These are phyloP conservation scores for Aspergillus incahuasiensis DNA, from an alignment of 495 filamentous ascomycete genomes.

Conservation along the genomic window DNA sequence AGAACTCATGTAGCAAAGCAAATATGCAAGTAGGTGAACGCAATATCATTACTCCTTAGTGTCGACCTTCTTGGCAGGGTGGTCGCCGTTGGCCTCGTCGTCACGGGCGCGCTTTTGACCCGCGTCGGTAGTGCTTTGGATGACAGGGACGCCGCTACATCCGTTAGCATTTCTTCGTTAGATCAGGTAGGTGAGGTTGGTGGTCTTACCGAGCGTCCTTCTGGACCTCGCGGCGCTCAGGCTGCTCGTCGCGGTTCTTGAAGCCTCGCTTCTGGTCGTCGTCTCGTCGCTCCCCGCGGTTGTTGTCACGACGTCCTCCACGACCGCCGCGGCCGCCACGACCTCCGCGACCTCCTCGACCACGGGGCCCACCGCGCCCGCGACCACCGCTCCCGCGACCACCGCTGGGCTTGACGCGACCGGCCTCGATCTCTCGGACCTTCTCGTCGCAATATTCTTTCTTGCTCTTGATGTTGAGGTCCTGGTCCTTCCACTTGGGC, in stretches of 20 bases:
- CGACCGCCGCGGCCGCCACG: conserved; percentile 28
- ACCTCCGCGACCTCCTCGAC: conserved; percentile 32
- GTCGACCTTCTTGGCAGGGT: conserved; percentile 47
- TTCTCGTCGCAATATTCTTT: conserved; percentile 80
- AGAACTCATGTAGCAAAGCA: background rate
- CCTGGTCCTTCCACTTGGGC: conserved; percentile 71
- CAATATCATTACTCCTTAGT: conserved; percentile 36
- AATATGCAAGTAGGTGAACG: background rate
- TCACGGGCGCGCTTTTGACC: conserved; percentile 49
- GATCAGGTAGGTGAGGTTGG: background rate
- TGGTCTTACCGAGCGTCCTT: conserved; percentile 43
- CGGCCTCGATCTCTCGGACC: conserved; percentile 67
- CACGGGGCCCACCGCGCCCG: conserved; percentile 25
- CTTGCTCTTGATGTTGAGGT: conserved; percentile 77
- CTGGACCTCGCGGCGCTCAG: conserved; percentile 25
- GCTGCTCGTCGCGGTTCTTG: conserved; percentile 16
- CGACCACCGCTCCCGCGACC: conserved; percentile 32
- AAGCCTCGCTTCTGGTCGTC: conserved; percentile 63
- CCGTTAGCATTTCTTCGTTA: conserved; percentile 3
- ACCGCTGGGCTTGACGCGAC: conserved; percentile 56
- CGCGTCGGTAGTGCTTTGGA: conserved; percentile 38
- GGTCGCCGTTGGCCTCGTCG: conserved; percentile 36
- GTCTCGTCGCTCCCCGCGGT: conserved; percentile 58
- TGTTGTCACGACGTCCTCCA: conserved; percentile 27
- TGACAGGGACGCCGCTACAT: conserved; percentile 43